These are phyloP conservation scores for Tolypocladium ophioglossoides DNA, from an alignment of 2,329 filamentous ascomycete species.

Conservation along the genomic window DNA sequence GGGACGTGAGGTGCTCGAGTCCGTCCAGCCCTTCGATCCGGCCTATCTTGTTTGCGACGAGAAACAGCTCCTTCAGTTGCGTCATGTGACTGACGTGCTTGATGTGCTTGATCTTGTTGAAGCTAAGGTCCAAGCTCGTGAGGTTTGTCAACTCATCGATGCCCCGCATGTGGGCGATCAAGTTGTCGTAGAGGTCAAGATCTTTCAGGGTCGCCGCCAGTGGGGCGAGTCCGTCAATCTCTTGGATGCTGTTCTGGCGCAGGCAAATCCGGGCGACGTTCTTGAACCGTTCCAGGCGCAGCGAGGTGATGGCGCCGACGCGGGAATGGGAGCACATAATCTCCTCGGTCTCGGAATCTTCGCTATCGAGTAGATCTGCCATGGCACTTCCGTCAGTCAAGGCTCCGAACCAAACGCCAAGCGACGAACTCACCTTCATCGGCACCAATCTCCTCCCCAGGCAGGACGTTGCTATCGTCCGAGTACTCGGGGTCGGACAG, in stretches of 20 bases:
- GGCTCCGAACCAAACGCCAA: neutral
- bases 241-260: conserved; percentile 80
- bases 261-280: conserved; percentile 72
- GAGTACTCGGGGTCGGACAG: conserved; percentile 80
- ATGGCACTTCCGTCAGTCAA: conserved; percentile 8
- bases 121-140: conserved; percentile 78
- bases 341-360: conserved; percentile 55
- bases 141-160: conserved; percentile 70
- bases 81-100: conserved; percentile 73
- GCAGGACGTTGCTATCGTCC: conserved; percentile 55
- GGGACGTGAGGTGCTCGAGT: conserved; percentile 62
- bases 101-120: conserved; percentile 99
- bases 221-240: conserved; percentile 62
- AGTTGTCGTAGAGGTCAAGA: conserved; percentile 93
- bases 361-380: conserved; percentile 49
- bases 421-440: conserved; percentile 56
- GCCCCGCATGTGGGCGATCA: conserved; percentile 76
- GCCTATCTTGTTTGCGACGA: conserved; percentile 90
- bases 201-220: conserved; percentile 63
- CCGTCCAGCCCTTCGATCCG: conserved; percentile 77
- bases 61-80: conserved; percentile 73
- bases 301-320: conserved; percentile 63
- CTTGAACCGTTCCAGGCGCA: conserved; percentile 76
- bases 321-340: conserved; percentile 88
- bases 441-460: conserved; percentile 64